Conservation (phyloP, 768 basidiomycete genomes). For the Phlegmacium glaucopus region DNA sequence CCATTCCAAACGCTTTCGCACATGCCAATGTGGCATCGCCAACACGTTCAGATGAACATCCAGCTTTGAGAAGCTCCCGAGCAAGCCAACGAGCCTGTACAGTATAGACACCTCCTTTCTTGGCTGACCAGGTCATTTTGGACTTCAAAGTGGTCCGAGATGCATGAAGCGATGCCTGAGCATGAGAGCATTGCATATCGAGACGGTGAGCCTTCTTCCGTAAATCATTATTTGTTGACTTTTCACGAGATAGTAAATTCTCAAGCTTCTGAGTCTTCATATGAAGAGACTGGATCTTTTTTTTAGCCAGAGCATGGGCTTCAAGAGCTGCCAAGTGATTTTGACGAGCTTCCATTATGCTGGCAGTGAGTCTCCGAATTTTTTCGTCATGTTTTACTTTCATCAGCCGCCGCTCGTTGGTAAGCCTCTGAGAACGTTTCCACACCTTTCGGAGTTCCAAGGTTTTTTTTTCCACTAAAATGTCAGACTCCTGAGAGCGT, state of each 20-base stretch:
- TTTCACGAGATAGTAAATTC: constrained; percentile 23
- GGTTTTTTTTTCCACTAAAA: background rate
- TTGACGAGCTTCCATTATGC: background rate
- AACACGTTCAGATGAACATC: constrained; percentile 8
- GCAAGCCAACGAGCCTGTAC: constrained; percentile 6
- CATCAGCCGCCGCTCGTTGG: background rate
- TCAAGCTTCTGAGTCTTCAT: constrained; percentile 23
- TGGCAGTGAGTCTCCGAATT: background rate
- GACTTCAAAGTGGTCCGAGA: background rate
- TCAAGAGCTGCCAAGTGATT: background rate
- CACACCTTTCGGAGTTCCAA: background rate
- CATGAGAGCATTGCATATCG: constrained; percentile 2
- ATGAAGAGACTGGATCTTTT: too few relatives aligned
- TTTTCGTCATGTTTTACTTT: background rate
- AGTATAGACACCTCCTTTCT: constrained; percentile 7
- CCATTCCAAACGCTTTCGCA: constrained; percentile 8
- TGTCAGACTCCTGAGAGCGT: background rate
- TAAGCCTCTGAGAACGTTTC: background rate
- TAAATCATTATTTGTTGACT: background rate
- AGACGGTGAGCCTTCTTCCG: background rate
- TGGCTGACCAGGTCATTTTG: constrained; percentile 1
- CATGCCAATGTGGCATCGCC: constrained; percentile 6
- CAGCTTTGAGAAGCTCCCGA: constrained; percentile 7
- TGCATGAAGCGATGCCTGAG: background rate
- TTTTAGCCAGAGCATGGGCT: constrained; percentile 1